Conservation (phyloP, 2,329 filamentous ascomycete genomes). For the Chalaropsis ovoidea region DNA sequence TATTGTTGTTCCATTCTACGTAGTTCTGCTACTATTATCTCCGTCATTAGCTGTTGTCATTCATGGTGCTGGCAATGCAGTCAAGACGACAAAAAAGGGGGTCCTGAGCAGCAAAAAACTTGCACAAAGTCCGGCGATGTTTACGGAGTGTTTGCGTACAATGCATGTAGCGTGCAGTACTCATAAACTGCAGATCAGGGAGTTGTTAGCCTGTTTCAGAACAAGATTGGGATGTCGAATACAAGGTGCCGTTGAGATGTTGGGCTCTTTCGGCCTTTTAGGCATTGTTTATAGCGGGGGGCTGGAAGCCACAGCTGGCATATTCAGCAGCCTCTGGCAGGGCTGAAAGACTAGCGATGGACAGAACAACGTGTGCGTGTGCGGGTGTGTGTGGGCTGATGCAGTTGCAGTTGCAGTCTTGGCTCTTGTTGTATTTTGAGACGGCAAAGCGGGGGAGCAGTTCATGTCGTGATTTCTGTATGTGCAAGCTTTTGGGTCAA, state of each 20-base stretch:
- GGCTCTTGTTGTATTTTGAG: not conserved
- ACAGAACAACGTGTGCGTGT: not conserved
- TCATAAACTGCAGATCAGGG: conserved; percentile 5
- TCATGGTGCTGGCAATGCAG: not conserved
- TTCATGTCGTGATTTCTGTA: not conserved
- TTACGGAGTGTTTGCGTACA: not conserved
- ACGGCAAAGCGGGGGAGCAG: not conserved
- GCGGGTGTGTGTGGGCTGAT: not conserved
- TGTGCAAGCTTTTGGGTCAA: too few relatives aligned
- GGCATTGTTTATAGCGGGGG: not conserved
- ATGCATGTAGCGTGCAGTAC: not conserved
- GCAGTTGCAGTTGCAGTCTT: not conserved
- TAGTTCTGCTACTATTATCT: not conserved
- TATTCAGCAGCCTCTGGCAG: not conserved
- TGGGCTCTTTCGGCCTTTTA: not conserved
- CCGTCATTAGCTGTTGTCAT: not conserved
- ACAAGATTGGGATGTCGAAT: not conserved
- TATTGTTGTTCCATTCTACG: too few relatives aligned
- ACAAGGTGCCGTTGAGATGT: not conserved
- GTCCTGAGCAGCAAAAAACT: not conserved
- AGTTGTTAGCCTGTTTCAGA: conserved; percentile 11
- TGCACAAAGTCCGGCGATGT: not conserved
- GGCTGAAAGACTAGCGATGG: not conserved
- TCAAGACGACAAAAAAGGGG: not conserved
- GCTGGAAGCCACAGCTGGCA: not conserved